These are phyloP conservation scores for Escallonia herrerae DNA, from an alignment of 129 eudicot genomes.

Conservation along the genomic window DNA sequence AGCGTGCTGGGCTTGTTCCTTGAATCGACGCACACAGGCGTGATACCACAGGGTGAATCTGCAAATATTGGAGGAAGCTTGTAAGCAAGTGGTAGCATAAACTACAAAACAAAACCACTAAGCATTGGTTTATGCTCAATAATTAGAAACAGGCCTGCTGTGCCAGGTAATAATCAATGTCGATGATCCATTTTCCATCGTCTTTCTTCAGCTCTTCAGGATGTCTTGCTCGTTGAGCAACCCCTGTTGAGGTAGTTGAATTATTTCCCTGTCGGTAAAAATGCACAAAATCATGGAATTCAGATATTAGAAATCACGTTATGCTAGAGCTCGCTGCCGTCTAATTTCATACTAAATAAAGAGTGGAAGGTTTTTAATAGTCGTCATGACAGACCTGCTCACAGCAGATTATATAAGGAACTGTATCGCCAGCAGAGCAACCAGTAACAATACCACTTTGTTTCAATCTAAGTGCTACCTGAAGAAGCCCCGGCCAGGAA, in stretches of 20 bases:
- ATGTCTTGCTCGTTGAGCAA: slow-evolving; percentile 98
- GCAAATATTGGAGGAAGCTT: slow-evolving; percentile 16
- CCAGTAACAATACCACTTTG: slow-evolving; percentile 81
- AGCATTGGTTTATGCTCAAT: neutral
- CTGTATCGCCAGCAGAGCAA: slow-evolving; percentile 96
- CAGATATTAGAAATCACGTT: neutral
- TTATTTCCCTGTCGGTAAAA: slow-evolving; percentile 50
- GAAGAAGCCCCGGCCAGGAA: slow-evolving; percentile 4
- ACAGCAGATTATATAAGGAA: slow-evolving; percentile 87
- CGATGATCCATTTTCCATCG: slow-evolving; percentile 74
- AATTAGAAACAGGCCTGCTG: slow-evolving; percentile 56
- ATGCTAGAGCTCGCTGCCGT: neutral
- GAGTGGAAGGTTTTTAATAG: neutral
- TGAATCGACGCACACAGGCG: slow-evolving; percentile 96
- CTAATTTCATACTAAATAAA: neutral
- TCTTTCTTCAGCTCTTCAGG: slow-evolving; percentile 86
- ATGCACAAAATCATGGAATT: neutral
- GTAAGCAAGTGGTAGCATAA: slow-evolving; percentile 4
- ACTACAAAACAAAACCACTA: neutral
- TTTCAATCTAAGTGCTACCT: slow-evolving; percentile 90
- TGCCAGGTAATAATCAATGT: slow-evolving; percentile 90
- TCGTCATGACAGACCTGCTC: slow-evolving; percentile 61
- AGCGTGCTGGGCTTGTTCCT: slow-evolving; percentile 92
- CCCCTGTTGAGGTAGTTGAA: slow-evolving; percentile 57
- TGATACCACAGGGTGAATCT: slow-evolving; percentile 99